phyloP scores from a whole-genome alignment of 1,139 yeast genomes.

The Pichia sp. region DNA sequence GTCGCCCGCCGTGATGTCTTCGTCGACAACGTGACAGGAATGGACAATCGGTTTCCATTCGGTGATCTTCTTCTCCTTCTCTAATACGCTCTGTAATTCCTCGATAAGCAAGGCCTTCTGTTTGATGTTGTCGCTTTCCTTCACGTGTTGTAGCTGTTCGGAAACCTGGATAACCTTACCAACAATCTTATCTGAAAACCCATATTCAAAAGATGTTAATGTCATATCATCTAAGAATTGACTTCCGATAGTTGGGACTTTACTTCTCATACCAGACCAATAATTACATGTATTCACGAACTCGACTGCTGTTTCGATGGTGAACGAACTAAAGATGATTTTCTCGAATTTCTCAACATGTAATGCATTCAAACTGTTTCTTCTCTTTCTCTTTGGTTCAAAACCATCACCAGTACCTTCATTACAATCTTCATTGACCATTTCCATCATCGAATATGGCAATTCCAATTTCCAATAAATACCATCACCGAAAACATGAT shows the following conservation, averaged over 20 bases:
- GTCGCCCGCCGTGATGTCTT: neutral
- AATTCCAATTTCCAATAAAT: conserved; percentile 9
- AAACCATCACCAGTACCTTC: neutral
- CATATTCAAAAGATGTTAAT: conserved; percentile 6
- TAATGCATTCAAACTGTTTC: too few species aligned
- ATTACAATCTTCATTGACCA: neutral
- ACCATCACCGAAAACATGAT: neutral
- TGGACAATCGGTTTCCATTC: conserved; percentile 4
- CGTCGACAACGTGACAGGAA: neutral
- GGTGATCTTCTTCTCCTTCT: neutral
- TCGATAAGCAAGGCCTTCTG: neutral
- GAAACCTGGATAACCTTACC: neutral
- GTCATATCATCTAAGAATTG: conserved; percentile 2
- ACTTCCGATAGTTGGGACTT: conserved; percentile 1
- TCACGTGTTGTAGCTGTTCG: neutral
- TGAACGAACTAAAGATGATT: conserved; percentile 53
- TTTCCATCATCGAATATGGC: conserved; percentile 8
- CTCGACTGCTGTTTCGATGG: conserved; percentile 65
- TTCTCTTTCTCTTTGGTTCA: too few species aligned
- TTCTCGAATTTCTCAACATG: conserved; percentile 8
- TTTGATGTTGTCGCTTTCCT: neutral
- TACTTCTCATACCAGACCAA: conserved; percentile 47
- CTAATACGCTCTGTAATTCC: neutral
- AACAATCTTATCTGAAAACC: conserved; percentile 2
- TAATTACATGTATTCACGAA: conserved; percentile 80